Evolutionary conservation across 306 rosid genomes (phyloP).

Genomic region (Cicer judaicum): DNA sequence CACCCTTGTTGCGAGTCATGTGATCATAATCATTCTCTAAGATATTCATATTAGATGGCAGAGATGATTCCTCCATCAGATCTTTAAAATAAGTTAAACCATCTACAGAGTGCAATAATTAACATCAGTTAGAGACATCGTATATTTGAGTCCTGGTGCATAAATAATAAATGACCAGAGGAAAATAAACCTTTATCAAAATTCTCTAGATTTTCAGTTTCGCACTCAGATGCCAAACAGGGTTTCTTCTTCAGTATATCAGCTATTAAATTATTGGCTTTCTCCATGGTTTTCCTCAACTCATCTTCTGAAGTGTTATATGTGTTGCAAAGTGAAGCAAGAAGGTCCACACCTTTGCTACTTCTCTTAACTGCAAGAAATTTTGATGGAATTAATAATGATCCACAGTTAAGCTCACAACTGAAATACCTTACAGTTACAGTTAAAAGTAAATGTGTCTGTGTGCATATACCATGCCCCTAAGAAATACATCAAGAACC

Average conservation of each 20-base stretch:
- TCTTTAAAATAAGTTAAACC: conserved; percentile 84
- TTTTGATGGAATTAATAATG: conserved; percentile 39
- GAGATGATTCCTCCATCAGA: conserved; percentile 72
- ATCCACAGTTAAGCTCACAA: conserved; percentile 12
- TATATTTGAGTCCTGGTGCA: background rate
- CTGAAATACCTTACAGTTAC: conserved; percentile 5
- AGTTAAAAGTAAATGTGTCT: background rate
- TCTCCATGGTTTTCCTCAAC: conserved; percentile 78
- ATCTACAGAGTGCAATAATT: conserved; percentile 57
- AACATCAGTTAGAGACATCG: conserved; percentile 26
- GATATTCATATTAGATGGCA: conserved; percentile 64
- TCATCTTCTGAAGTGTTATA: conserved; percentile 86
- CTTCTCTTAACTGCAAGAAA: conserved; percentile 71
- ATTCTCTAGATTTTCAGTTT: conserved; percentile 67
- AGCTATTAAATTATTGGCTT: conserved; percentile 74
- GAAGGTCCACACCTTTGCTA: conserved; percentile 77
- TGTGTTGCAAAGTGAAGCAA: conserved; percentile 83
- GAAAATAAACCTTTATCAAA: conserved; percentile 69
- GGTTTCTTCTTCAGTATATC: conserved; percentile 83
- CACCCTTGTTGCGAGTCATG: conserved; percentile 71
- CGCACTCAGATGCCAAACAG: conserved; percentile 71
- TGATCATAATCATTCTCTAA: conserved; percentile 79
- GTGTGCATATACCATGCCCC: background rate
- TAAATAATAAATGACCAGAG: conserved; percentile 18
- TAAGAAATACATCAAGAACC: conserved; percentile 28